A percentile compares a stretch with the other conserved stretches of the same genome.
Evolutionary conservation across 768 basidiomycete species (phyloP).

Genomic region (Mrakia frigida): DNA sequence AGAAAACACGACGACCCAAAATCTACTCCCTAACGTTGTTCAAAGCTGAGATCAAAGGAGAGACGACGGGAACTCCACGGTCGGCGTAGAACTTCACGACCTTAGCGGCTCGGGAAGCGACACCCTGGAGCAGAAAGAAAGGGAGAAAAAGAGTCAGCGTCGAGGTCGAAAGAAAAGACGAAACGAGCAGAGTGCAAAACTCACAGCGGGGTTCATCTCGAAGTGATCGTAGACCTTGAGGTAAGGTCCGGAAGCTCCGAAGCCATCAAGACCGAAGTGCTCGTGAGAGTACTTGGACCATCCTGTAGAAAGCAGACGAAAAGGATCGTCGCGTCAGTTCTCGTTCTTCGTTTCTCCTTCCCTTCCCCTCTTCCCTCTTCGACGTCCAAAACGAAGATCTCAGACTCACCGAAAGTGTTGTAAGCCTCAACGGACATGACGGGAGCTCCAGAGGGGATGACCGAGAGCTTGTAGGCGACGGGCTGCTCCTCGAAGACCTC

Average conservation of each 20-base stretch:
- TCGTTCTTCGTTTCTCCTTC: background rate
- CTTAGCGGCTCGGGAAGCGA: too few relatives aligned
- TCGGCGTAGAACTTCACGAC: conserved; percentile 64
- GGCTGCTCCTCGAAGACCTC: conserved; percentile 63
- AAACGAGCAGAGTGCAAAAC: conserved; percentile 72
- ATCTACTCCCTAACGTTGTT: conserved; percentile 19
- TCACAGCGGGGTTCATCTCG: conserved; percentile 47
- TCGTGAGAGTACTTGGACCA: conserved; percentile 91
- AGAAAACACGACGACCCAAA: background rate
- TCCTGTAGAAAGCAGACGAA: conserved; percentile 40
- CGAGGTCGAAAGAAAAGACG: background rate
- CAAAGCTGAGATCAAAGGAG: conserved; percentile 45
- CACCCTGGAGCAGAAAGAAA: background rate
- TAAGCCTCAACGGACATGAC: conserved; percentile 84
- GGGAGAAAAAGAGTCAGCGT: background rate
- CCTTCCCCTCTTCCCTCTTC: too few relatives aligned
- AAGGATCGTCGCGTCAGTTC: background rate
- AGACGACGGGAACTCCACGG: conserved; percentile 43
- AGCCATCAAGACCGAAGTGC: conserved; percentile 54
- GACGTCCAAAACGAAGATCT: background rate
- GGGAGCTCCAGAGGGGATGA: conserved; percentile 82
- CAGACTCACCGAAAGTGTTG: conserved; percentile 53
- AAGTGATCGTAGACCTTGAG: conserved; percentile 73
- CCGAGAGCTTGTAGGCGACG: conserved; percentile 70
- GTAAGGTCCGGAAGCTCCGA: conserved; percentile 88